Evolutionary conservation across 2,329 filamentous ascomycete genomes (phyloP).

Genomic region (Bretziella fagacearum): DNA sequence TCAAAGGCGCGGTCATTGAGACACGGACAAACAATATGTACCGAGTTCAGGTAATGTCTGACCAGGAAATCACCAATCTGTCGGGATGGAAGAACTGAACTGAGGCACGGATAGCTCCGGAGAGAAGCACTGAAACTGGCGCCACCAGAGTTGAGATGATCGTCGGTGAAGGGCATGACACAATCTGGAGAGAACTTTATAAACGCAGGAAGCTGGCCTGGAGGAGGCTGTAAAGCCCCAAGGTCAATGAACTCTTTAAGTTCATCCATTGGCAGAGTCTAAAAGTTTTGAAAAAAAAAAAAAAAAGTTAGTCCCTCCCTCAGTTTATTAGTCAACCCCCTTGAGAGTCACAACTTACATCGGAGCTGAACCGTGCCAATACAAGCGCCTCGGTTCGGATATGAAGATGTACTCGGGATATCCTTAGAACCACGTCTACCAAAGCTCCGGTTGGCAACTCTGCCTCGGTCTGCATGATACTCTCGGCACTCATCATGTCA

Average conservation of each 20-base stretch:
- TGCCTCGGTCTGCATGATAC: constrained; percentile 27
- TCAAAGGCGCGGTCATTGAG: constrained; percentile 53
- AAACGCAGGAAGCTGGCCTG: constrained; percentile 29
- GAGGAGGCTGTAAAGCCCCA: background rate
- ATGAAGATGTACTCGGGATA: constrained; percentile 57
- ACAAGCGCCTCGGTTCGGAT: constrained; percentile 59
- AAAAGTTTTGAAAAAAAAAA: background rate
- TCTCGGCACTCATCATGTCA: constrained; percentile 36
- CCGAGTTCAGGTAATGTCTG: constrained; percentile 48
- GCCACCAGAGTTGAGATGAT: background rate
- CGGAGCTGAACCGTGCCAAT: constrained; percentile 51
- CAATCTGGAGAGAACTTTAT: constrained; percentile 48
- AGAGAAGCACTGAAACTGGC: constrained; percentile 26
- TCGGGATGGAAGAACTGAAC: constrained; percentile 43
- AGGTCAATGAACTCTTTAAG: background rate
- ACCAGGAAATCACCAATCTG: constrained; percentile 43
- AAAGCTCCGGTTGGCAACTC: constrained; percentile 43
- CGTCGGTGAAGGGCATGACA: constrained; percentile 38
- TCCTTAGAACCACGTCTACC: constrained; percentile 52
- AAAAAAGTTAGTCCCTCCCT: too few relatives aligned
- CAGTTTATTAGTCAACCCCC: too few relatives aligned
- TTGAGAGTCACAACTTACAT: constrained; percentile 31
- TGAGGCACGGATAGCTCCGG: constrained; percentile 40
- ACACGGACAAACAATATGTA: constrained; percentile 51
- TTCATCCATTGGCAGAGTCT: background rate